A percentile compares a stretch with the other conserved stretches of the same genome.
Evolutionary conservation across 164 flowering plant genomes (phyloP).

Genomic region (Liriodendron chinense): DNA sequence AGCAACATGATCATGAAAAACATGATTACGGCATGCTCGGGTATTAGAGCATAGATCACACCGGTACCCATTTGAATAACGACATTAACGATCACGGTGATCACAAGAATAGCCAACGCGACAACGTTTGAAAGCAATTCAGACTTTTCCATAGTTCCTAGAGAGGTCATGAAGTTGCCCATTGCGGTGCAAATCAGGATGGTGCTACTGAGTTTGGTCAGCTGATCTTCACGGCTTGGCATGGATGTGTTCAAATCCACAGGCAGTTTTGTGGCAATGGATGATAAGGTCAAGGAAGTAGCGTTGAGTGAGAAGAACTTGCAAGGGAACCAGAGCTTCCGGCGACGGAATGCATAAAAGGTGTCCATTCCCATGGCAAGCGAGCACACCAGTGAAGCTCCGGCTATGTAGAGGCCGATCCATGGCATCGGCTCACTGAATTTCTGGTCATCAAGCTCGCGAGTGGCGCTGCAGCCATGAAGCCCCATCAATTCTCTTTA

Average conservation of each 20-base stretch:
- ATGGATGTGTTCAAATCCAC: constrained; percentile 63
- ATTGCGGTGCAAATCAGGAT: constrained; percentile 48
- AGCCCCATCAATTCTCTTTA: not conserved
- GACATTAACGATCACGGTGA: constrained; percentile 49
- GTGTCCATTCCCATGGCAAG: constrained; percentile 46
- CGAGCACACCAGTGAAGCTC: constrained; percentile 45
- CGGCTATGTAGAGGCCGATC: constrained; percentile 45
- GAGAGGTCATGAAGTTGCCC: constrained; percentile 62
- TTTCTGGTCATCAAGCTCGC: not conserved
- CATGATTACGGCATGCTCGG: constrained; percentile 40
- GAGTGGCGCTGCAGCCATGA: not conserved
- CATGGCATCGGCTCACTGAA: not conserved
- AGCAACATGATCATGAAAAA: constrained; percentile 32
- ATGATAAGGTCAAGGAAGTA: constrained; percentile 45
- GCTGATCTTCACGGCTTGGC: constrained; percentile 55
- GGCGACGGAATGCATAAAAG: constrained; percentile 25
- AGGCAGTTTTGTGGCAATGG: constrained; percentile 49
- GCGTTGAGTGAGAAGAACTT: constrained; percentile 53
- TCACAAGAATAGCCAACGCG: constrained; percentile 54
- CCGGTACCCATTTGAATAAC: constrained; percentile 59
- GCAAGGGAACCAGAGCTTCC: constrained; percentile 58
- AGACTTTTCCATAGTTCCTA: constrained; percentile 42
- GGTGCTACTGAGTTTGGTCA: constrained; percentile 55
- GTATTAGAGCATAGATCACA: constrained; percentile 38
- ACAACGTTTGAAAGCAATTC: constrained; percentile 43